phyloP scores from a whole-genome alignment of 331 rosid genomes.

The Spiraea crenata region DNA sequence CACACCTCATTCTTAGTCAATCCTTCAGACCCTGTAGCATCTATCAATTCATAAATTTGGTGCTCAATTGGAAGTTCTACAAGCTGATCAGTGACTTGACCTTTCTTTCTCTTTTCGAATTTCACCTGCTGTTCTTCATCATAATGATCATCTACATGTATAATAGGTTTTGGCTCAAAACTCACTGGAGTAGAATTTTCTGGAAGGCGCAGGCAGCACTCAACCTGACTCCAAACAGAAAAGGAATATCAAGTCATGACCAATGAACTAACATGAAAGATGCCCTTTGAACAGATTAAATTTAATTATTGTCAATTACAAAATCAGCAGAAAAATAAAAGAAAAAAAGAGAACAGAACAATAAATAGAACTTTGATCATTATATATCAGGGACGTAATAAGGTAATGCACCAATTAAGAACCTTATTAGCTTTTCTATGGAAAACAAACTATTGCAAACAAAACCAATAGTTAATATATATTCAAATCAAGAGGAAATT shows the following conservation, averaged over 20 bases:
- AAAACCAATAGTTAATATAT: neutral
- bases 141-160: constrained; percentile 41
- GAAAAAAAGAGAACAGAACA: neutral
- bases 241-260: constrained; percentile 21
- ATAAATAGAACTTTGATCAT: neutral
- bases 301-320: constrained; percentile 1
- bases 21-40: constrained; percentile 77
- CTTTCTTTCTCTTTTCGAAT: constrained; percentile 50
- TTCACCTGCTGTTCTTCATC: constrained; percentile 45
- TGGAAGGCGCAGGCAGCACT: constrained; percentile 63
- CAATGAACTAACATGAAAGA: constrained; percentile 2
- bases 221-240: constrained; percentile 47
- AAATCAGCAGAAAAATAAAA: neutral
- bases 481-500: too few relatives aligned
- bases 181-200: constrained; percentile 38
- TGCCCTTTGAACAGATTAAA: neutral
- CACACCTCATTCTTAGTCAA: constrained; percentile 56
- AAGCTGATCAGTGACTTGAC: constrained; percentile 59
- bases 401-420: neutral
- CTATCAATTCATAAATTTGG: constrained; percentile 78
- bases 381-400: neutral
- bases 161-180: constrained; percentile 43
- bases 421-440: neutral
- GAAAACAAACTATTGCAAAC: constrained; percentile 2
- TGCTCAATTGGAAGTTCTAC: constrained; percentile 85